phyloP scores from a whole-genome alignment of 2,329 filamentous ascomycete genomes.

The Alternaria gaisen region DNA sequence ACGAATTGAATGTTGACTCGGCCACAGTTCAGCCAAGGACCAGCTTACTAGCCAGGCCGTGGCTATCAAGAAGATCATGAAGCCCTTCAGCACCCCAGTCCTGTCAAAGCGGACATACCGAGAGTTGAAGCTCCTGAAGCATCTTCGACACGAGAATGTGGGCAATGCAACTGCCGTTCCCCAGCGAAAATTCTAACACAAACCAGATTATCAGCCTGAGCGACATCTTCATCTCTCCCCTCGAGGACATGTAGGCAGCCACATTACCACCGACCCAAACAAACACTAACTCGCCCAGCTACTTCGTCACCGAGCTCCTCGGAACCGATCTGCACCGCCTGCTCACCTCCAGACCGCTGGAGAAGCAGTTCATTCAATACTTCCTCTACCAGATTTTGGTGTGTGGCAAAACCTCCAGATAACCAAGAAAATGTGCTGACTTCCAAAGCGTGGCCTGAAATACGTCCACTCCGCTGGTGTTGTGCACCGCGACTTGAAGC shows the following conservation, averaged over 20 bases:
- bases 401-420: conserved; percentile 63
- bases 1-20: conserved; percentile 22
- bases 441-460: conserved; percentile 85
- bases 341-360: conserved; percentile 91
- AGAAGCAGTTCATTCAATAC: conserved; percentile 99
- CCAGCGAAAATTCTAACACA: conserved; percentile 26
- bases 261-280: neutral
- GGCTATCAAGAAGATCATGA: conserved; percentile 99
- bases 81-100: conserved; percentile 99
- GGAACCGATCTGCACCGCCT: conserved; percentile 96
- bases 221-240: conserved; percentile 98
- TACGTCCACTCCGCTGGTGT: conserved; percentile 99
- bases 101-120: conserved; percentile 97
- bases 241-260: conserved; percentile 88
- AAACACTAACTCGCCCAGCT: conserved; percentile 63
- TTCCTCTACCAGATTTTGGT: conserved; percentile 99
- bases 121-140: conserved; percentile 96
- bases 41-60: conserved; percentile 97
- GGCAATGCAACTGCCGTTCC: conserved; percentile 29
- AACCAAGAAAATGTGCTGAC: conserved; percentile 57
- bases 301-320: conserved; percentile 97
- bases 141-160: conserved; percentile 96
- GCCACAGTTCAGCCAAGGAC: conserved; percentile 86
- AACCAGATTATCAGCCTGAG: conserved; percentile 89
- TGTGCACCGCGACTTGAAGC: conserved; percentile 96